phyloP scores from a whole-genome alignment of 192 early-diverging fungal species.

The Globomyces pollinis-pini region DNA sequence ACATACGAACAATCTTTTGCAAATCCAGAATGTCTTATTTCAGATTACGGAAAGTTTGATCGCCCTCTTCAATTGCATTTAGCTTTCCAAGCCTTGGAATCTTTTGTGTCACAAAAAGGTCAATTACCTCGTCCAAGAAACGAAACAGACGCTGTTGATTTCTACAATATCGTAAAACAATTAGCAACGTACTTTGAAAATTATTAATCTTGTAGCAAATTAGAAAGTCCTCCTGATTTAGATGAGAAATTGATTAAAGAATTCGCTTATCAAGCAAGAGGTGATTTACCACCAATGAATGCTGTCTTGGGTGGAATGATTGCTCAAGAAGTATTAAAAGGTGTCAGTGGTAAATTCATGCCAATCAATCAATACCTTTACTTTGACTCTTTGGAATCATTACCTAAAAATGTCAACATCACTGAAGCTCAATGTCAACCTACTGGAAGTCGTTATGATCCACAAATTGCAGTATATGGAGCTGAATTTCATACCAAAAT shows the following conservation, averaged over 20 bases:
- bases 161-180: slow-evolving; percentile 64
- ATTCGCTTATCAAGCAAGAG: slow-evolving; percentile 78
- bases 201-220: slow-evolving; percentile 24
- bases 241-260: slow-evolving; percentile 81
- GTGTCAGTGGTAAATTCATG: slow-evolving; percentile 92
- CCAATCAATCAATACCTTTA: slow-evolving; percentile 90
- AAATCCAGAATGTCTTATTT: slow-evolving; percentile 74
- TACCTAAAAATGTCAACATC: slow-evolving; percentile 61
- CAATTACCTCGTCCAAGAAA: slow-evolving; percentile 79
- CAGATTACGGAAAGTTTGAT: slow-evolving; percentile 98
- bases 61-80: slow-evolving; percentile 86
- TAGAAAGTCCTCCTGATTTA: slow-evolving; percentile 60
- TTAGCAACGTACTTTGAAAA: slow-evolving; percentile 43
- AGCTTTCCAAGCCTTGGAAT: slow-evolving; percentile 91
- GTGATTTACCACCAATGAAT: slow-evolving; percentile 89
- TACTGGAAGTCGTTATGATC: slow-evolving; percentile 86
- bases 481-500: slow-evolving; percentile 81
- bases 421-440: slow-evolving; percentile 73
- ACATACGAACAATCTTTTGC: slow-evolving; percentile 67
- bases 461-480: slow-evolving; percentile 94
- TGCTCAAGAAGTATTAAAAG: slow-evolving; percentile 98
- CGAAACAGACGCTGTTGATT: slow-evolving; percentile 74
- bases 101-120: slow-evolving; percentile 56
- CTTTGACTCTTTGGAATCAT: slow-evolving; percentile 94
- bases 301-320: slow-evolving; percentile 95